Percentiles rank a stretch among this genome's conserved stretches.
Conservation (phyloP, 2,329 filamentous ascomycete species). For the Alternaria infectoria region DNA sequence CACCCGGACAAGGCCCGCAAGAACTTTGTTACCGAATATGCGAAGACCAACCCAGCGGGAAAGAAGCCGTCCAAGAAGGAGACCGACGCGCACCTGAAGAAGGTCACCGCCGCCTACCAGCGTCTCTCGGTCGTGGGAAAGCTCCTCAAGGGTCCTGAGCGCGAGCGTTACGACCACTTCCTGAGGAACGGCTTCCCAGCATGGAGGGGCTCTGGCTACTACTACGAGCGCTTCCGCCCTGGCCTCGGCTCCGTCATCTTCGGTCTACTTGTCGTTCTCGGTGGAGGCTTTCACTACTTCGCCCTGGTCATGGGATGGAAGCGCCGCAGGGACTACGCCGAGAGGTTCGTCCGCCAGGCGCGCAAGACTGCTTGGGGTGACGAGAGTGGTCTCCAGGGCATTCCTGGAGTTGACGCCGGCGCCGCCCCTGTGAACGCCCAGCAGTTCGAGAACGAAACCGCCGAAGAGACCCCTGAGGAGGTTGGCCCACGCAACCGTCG, state of each 20-base stretch:
- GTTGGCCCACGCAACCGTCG: constrained; percentile 74
- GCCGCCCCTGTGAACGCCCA: constrained; percentile 40
- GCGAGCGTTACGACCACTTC: constrained; percentile 95
- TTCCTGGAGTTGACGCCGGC: constrained; percentile 65
- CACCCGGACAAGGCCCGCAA: constrained; percentile 97
- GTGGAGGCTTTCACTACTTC: constrained; percentile 86
- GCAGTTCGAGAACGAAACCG: constrained; percentile 36
- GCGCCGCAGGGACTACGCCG: constrained; percentile 88
- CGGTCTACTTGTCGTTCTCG: constrained; percentile 81
- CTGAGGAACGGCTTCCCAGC: constrained; percentile 88
- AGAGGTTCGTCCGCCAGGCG: constrained; percentile 89
- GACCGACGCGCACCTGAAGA: constrained; percentile 78
- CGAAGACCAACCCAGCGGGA: constrained; percentile 57
- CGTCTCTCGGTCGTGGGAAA: constrained; percentile 83
- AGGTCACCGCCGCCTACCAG: constrained; percentile 81
- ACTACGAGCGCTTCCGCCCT: constrained; percentile 92
- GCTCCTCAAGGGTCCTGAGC: constrained; percentile 79
- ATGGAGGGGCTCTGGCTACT: constrained; percentile 98
- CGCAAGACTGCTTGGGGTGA: constrained; percentile 89
- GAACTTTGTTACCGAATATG: constrained; percentile 74
- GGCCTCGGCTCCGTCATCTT: constrained; percentile 83
- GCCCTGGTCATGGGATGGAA: constrained; percentile 86
- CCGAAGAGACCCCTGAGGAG: constrained; percentile 51
- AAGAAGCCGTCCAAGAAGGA: constrained; percentile 72
- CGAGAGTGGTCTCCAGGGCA: constrained; percentile 67